Percentiles rank a stretch among this genome's conserved stretches.
Conservation (phyloP, 2,329 filamentous ascomycete species). For the Aureobasidium pullulans region DNA sequence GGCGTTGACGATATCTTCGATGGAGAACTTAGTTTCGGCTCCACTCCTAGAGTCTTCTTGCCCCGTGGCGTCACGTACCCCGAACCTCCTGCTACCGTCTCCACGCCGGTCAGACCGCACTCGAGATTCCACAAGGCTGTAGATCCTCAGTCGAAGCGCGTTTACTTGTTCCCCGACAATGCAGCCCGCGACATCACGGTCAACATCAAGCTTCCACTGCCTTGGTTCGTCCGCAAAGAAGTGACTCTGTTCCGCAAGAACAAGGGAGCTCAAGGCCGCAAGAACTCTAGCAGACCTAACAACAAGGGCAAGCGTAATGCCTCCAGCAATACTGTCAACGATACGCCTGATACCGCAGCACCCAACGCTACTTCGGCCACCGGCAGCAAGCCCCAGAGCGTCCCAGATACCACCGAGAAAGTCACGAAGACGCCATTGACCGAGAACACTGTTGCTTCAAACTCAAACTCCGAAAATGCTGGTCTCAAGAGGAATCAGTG, state of each 20-base stretch:
- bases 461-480: not conserved
- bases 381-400: not conserved
- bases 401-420: not conserved
- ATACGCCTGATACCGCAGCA: not conserved
- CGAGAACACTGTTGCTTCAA: not conserved
- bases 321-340: not conserved
- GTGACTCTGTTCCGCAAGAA: not conserved
- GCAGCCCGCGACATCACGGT: not conserved
- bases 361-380: not conserved
- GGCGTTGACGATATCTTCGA: slow-evolving; percentile 36
- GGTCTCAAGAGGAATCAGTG: not conserved
- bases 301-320: slow-evolving; percentile 12
- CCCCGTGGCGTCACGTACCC: slow-evolving; percentile 23
- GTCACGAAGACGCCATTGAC: not conserved
- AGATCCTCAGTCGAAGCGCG: slow-evolving; percentile 1
- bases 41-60: slow-evolving; percentile 30
- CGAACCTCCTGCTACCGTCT: not conserved
- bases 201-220: not conserved
- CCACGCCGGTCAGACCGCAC: not conserved
- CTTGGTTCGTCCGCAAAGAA: not conserved
- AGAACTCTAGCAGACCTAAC: not conserved
- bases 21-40: slow-evolving; percentile 41
- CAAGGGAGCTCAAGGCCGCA: not conserved
- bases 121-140: slow-evolving; percentile 5
- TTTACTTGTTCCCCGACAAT: not conserved